Conservation (phyloP, 345 rosid species). For the Aethionema arabicum region DNA sequence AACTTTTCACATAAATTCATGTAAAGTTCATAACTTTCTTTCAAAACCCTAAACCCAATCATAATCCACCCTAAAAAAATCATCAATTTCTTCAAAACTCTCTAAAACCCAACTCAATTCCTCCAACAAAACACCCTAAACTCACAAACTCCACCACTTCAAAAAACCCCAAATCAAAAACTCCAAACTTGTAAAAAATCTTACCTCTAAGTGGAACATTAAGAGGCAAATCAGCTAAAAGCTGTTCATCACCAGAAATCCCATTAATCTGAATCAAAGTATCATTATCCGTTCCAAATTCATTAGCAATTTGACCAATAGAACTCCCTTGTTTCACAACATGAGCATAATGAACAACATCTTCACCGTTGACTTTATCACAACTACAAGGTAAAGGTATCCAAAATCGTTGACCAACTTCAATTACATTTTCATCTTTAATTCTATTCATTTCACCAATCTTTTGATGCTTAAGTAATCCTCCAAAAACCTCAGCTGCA, state of each 20-base stretch:
- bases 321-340: slow-evolving; percentile 47
- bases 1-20: too few species aligned
- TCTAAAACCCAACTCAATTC: too few species aligned
- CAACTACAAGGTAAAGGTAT: slow-evolving; percentile 77
- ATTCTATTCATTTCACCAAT: slow-evolving; percentile 43
- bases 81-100: too few species aligned
- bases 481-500: slow-evolving; percentile 40
- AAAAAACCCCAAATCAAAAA: slow-evolving; percentile 8
- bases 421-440: slow-evolving; percentile 27
- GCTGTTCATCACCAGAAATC: slow-evolving; percentile 33
- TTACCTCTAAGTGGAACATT: slow-evolving; percentile 65
- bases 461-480: slow-evolving; percentile 29
- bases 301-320: slow-evolving; percentile 43
- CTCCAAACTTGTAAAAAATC: neutral
- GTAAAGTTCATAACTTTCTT: too few species aligned
- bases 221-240: slow-evolving; percentile 43
- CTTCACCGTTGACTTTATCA: slow-evolving; percentile 42
- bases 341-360: slow-evolving; percentile 59
- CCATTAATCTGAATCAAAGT: slow-evolving; percentile 46
- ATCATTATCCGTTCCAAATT: slow-evolving; percentile 42
- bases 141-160: neutral
- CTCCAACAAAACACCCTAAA: too few species aligned
- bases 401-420: slow-evolving; percentile 42
- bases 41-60: too few species aligned
- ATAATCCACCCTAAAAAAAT: too few species aligned